These are phyloP conservation scores for Aschersonia sp. DNA, from an alignment of 2,329 filamentous ascomycete species.

Conservation along the genomic window DNA sequence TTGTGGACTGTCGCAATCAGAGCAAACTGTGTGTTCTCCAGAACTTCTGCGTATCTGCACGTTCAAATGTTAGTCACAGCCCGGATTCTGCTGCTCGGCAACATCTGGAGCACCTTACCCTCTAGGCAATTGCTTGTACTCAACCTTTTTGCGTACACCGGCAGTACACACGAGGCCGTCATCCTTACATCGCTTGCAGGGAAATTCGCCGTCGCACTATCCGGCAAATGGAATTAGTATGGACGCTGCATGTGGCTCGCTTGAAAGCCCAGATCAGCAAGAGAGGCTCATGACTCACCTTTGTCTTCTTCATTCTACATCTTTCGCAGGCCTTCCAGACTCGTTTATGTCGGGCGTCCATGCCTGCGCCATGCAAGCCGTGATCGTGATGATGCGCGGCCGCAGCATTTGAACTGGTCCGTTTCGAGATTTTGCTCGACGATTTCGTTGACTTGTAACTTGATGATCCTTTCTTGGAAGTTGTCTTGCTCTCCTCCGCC, in stretches of 20 bases:
- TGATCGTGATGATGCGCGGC: conserved; percentile 23
- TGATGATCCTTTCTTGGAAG: conserved; percentile 23
- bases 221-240: neutral
- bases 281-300: conserved; percentile 25
- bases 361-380: conserved; percentile 16
- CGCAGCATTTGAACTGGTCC: conserved; percentile 24
- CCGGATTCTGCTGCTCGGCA: neutral
- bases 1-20: conserved; percentile 52
- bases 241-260: neutral
- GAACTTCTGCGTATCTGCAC: conserved; percentile 44
- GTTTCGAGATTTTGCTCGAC: conserved; percentile 35
- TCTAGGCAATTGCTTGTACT: conserved; percentile 51
- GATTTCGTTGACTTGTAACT: conserved; percentile 33
- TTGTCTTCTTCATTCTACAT: conserved; percentile 57
- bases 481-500: conserved; percentile 28
- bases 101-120: conserved; percentile 27
- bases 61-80: neutral
- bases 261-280: neutral
- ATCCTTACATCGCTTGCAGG: conserved; percentile 52
- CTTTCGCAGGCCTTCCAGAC: conserved; percentile 55
- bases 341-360: conserved; percentile 46
- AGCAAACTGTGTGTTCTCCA: conserved; percentile 51
- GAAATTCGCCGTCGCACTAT: conserved; percentile 51
- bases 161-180: conserved; percentile 50
- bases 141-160: conserved; percentile 51